Percentiles rank a stretch among this genome's conserved stretches.
Evolutionary conservation across 768 basidiomycete genomes (phyloP).

Genomic region (Mycena epipterygia): DNA sequence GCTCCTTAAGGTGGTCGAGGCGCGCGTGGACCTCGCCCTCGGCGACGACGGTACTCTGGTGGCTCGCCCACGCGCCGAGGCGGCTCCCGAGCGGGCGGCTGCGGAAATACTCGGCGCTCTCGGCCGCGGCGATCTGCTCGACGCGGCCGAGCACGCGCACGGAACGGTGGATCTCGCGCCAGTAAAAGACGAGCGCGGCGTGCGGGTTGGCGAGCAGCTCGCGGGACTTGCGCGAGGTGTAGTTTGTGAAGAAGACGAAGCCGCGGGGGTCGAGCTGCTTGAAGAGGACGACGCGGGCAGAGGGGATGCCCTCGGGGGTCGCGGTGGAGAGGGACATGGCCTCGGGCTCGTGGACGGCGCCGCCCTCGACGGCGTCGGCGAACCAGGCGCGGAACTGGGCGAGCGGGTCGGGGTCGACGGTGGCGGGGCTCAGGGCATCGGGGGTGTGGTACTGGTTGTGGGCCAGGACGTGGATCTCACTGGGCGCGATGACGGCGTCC

Average conservation of each 20-base stretch:
- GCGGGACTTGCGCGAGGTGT: slow-evolving; percentile 90
- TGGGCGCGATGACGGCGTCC: slow-evolving; percentile 62
- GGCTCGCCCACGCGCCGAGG: slow-evolving; percentile 94
- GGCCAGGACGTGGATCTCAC: slow-evolving; percentile 76
- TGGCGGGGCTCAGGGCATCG: slow-evolving; percentile 74
- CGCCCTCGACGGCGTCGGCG: slow-evolving; percentile 66
- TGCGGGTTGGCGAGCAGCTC: slow-evolving; percentile 85
- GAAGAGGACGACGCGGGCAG: slow-evolving; percentile 90
- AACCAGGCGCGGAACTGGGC: slow-evolving; percentile 93
- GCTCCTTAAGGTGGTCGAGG: slow-evolving; percentile 68
- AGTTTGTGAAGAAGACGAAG: slow-evolving; percentile 98
- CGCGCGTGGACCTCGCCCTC: slow-evolving; percentile 79
- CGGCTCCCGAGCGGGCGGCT: slow-evolving; percentile 86
- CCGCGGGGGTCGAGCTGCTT: slow-evolving; percentile 91
- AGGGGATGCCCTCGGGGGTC: slow-evolving; percentile 81
- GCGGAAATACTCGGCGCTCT: slow-evolving; percentile 88
- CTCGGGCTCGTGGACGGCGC: slow-evolving; percentile 87
- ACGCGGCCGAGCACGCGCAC: slow-evolving; percentile 89
- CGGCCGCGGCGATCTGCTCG: slow-evolving; percentile 79
- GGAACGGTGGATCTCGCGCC: slow-evolving; percentile 85
- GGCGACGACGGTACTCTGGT: slow-evolving; percentile 83
- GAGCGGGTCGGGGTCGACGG: slow-evolving; percentile 77
- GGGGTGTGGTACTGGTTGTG: slow-evolving; percentile 82
- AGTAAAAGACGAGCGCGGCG: slow-evolving; percentile 91
- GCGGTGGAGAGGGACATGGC: slow-evolving; percentile 87